These are phyloP conservation scores for Cercophora scortea DNA, from an alignment of 495 filamentous ascomycete species.

Conservation along the genomic window DNA sequence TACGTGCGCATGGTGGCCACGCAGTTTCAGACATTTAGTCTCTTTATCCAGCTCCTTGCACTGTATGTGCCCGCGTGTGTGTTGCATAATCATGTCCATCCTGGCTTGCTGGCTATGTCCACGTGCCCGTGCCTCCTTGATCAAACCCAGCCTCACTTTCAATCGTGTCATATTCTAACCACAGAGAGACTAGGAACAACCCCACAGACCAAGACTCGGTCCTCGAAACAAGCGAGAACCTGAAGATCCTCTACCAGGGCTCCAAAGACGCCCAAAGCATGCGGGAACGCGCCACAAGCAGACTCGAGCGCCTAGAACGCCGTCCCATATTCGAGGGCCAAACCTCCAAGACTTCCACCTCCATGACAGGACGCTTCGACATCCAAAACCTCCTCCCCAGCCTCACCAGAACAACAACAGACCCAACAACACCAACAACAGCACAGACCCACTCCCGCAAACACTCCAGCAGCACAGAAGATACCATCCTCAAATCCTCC, in stretches of 20 bases:
- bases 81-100: too few species aligned
- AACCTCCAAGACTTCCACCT: too few species aligned
- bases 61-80: not conserved
- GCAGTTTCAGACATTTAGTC: not conserved
- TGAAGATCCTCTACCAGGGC: not conserved
- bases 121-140: too few species aligned
- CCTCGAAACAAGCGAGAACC: not conserved
- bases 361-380: too few species aligned
- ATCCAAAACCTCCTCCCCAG: too few species aligned
- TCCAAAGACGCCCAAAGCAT: not conserved
- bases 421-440: not conserved
- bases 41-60: not conserved
- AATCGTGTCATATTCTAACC: too few species aligned
- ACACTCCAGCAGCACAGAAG: not conserved
- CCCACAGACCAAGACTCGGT: not conserved
- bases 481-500: not conserved
- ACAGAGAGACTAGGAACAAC: not conserved
- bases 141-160: too few species aligned
- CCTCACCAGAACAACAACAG: not conserved
- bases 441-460: not conserved
- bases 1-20: not conserved
- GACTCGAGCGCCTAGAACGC: not conserved
- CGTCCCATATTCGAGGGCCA: not conserved
- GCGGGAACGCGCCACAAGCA: not conserved
- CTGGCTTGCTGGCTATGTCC: too few species aligned